These are phyloP conservation scores for Debaryomyces fabryi DNA, from an alignment of 1,139 yeast genomes.

Conservation along the genomic window DNA sequence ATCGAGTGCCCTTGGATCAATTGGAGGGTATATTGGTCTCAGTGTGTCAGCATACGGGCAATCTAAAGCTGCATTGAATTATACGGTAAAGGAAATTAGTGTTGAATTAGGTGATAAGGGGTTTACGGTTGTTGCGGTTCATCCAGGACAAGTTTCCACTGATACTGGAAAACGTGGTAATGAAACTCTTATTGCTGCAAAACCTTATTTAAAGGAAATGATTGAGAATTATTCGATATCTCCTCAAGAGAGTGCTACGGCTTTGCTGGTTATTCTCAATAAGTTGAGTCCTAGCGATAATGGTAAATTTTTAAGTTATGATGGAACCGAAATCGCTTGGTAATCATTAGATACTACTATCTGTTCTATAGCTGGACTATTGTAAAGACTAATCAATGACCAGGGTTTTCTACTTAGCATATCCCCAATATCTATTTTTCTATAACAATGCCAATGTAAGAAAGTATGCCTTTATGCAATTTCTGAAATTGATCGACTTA, in stretches of 20 bases:
- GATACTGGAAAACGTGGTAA: constrained; percentile 21
- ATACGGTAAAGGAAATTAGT: constrained; percentile 21
- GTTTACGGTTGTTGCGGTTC: constrained; percentile 28
- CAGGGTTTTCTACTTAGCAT: background rate
- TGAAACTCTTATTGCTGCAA: background rate
- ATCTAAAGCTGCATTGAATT: constrained; percentile 35
- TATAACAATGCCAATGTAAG: no score
- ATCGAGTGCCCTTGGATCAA: constrained; percentile 28
- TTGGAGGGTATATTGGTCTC: constrained; percentile 15
- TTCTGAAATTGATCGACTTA: no score
- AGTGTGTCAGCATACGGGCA: constrained; percentile 26
- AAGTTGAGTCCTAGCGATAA: constrained; percentile 8
- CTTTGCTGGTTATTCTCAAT: constrained; percentile 10
- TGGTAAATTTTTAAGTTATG: constrained; percentile 15
- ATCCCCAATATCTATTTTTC: no score
- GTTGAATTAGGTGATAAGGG: constrained; percentile 24
- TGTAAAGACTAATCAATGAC: background rate
- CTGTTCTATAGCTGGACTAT: background rate
- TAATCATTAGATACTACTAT: constrained; percentile 1
- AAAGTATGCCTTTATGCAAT: no score
- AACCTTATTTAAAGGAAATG: constrained; percentile 3
- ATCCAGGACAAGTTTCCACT: constrained; percentile 36
- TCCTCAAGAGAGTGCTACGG: constrained; percentile 13
- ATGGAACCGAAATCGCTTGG: constrained; percentile 15
- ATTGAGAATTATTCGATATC: constrained; percentile 6